Evolutionary conservation across 139 green algal species (phyloP).

Genomic region (Micractinium conductrix): DNA sequence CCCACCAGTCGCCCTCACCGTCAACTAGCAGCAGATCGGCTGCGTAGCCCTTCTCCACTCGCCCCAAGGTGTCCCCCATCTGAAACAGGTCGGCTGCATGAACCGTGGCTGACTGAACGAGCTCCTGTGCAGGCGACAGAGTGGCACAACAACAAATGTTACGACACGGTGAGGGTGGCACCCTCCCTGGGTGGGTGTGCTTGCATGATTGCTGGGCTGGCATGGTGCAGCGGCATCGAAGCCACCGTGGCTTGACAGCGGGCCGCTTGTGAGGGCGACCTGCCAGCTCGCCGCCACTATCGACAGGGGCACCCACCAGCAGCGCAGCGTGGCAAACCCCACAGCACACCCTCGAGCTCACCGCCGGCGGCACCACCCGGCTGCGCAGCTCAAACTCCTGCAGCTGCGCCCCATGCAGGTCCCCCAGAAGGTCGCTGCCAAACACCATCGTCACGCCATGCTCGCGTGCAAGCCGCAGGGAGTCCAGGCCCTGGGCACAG

Average conservation of each 20-base stretch:
- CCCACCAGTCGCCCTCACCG: too few relatives aligned
- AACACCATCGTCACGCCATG: constrained; percentile 55
- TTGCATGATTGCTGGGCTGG: not conserved
- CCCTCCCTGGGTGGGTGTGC: not conserved
- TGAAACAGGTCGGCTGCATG: constrained; percentile 50
- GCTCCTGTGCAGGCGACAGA: constrained; percentile 1
- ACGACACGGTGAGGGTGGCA: not conserved
- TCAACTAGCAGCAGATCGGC: constrained; percentile 23
- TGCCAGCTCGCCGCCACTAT: not conserved
- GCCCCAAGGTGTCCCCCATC: constrained; percentile 23
- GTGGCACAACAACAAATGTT: not conserved
- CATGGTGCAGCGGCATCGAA: too few relatives aligned
- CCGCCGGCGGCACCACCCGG: not conserved
- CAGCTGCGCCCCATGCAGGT: constrained; percentile 59
- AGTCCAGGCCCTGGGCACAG: constrained; percentile 15
- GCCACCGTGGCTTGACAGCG: not conserved
- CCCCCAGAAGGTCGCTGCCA: constrained; percentile 67
- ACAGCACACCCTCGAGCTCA: not conserved
- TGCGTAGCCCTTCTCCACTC: not conserved
- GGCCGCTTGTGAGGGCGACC: not conserved
- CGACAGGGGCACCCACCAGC: not conserved
- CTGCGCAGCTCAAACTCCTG: not conserved
- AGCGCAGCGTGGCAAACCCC: not conserved
- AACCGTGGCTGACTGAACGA: constrained; percentile 47
- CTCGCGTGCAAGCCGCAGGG: constrained; percentile 40